Base-by-base conservation (phyloP, 441 rosid genomes). In the Arabidopsis lyrata region DNA sequence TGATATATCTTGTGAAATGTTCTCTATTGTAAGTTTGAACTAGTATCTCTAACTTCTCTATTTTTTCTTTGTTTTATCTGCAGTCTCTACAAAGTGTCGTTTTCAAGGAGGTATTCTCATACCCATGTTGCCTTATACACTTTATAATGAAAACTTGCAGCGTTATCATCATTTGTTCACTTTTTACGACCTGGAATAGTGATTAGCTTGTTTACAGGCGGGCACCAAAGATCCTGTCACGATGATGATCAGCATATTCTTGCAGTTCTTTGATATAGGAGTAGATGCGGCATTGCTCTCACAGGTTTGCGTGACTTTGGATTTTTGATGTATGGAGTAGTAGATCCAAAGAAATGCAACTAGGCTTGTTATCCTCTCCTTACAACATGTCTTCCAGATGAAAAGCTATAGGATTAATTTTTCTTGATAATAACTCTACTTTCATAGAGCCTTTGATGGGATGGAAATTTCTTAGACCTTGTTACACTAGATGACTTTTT, bases 31-130 rank as follows among this genome's bases (percentile, higher is more conserved):
- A 18, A 70, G 18, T 64, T 44, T 59, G 52, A 42, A 58, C 73
- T 24, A 65, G 14, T 16, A 31, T 49, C 24, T 59, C 68, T 77
- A 66, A 77, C 70, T 53, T 77, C 18, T 66, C 39, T 69, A 18
- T 27, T 63, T 45, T 52, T 68, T 54, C n/a, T 56, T 38, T 62
- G 61, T 59, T 80, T 83, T 67, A 72, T 32, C 7, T 85, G 97
- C 98, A 96, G 99, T 93, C 99, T 81, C 77, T 96, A 79, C 99
- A 96, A 82, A 96, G 98, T 73, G 97, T 96, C 63, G 94, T 96
- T 61, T 96, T 96, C 89, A 96, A 93, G 89, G 96, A 89, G 99
- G 99, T 96, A 86, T 24, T 15, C 42, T 62, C 60, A 59, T 66
- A 32, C 63, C 74, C 70, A 55, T 65, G 77, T 59, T 35, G 4